Base-by-base conservation (phyloP, 2,329 filamentous ascomycete species). In the Phialophora macrospora region DNA sequence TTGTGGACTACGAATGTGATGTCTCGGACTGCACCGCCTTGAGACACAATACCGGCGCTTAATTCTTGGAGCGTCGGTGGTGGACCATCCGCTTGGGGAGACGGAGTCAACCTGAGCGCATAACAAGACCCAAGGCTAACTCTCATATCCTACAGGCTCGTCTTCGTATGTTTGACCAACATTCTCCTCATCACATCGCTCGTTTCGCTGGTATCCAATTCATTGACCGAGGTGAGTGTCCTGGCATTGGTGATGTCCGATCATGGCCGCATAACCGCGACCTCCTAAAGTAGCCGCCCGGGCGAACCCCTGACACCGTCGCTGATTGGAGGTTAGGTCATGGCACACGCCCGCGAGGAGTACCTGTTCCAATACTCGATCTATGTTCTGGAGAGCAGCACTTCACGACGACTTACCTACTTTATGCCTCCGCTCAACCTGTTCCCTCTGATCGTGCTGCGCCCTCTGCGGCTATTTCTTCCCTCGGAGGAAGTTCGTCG, bases 131-230 rank as follows among this genome's bases (percentile, higher is more conserved):
- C 34, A 32, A 44, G 38, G 64, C 70, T 72, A 62, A 72, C 63
- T 60, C 14, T 49, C 51, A 26, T 54, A 17, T 52, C 41, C 60
- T 32, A 28, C 69, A 81, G 79, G 84, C 77, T 88, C 61, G 78
- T 87, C 62, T 88, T 88, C 68, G 81, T 87, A 49, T 83, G 82
- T 63, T 77, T 88, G 76, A 88, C 85, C 59, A 87, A 87, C 70
- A 84, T 88, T 56, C 77, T 88, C 20, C 78, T 88, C 63, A 82
- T 88, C 65, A 87, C 85, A 34, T 86, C 84, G 32, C 75, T 87
- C 69, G 85, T 87, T 67, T 85, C 82, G 66, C 77, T 87, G 65
- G 79, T 87, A 72, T 85, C 83, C 49, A 85, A 87, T 76, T 85
- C 82, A 65, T 75, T 87, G 63, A 82, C 80, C 72, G 85, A 83